These are phyloP conservation scores for Epichloe brachyelytri DNA, from an alignment of 2,329 filamentous ascomycete species.

Conservation along the genomic window DNA sequence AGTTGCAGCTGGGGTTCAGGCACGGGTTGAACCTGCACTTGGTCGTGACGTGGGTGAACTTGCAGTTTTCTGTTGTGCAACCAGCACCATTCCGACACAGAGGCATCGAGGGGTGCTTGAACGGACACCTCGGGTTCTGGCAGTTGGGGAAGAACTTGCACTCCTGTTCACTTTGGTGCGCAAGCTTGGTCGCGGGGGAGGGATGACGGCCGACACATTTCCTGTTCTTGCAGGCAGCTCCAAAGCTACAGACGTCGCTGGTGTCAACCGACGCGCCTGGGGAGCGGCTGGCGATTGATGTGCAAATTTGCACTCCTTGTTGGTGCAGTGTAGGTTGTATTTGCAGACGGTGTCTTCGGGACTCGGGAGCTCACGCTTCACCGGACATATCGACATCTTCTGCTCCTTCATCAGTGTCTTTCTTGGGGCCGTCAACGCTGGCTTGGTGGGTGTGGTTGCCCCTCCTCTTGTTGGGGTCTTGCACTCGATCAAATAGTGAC, in stretches of 20 bases:
- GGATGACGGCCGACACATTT: conserved; percentile 91
- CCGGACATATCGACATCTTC: conserved; percentile 53
- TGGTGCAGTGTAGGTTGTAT: conserved; percentile 80
- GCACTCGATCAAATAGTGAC: conserved; percentile 65
- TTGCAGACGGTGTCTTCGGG: conserved; percentile 66
- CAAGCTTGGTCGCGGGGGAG: conserved; percentile 68
- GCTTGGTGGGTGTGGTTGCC: conserved; percentile 25
- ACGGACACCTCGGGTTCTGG: conserved; percentile 75
- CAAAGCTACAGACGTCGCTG: conserved; percentile 68
- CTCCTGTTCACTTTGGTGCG: conserved; percentile 71
- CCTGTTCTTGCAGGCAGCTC: conserved; percentile 85
- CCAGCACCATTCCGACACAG: conserved; percentile 84
- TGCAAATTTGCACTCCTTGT: conserved; percentile 80
- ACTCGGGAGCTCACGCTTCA: conserved; percentile 40
- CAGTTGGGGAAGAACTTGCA: conserved; percentile 91
- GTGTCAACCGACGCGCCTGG: conserved; percentile 67
- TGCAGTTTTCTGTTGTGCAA: conserved; percentile 70
- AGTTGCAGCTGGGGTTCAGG: conserved; percentile 74
- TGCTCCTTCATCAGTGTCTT: conserved; percentile 25
- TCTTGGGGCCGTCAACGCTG: conserved; percentile 20
- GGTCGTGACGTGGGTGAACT: conserved; percentile 75
- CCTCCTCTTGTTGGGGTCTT: conserved; percentile 35
- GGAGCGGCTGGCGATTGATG: conserved; percentile 89
- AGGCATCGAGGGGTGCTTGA: conserved; percentile 78
- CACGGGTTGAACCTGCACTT: conserved; percentile 89